Percentiles rank a stretch among this genome's conserved stretches.
Evolutionary conservation across 306 rosid genomes (phyloP).

Genomic region (Cucurbita maxima): DNA sequence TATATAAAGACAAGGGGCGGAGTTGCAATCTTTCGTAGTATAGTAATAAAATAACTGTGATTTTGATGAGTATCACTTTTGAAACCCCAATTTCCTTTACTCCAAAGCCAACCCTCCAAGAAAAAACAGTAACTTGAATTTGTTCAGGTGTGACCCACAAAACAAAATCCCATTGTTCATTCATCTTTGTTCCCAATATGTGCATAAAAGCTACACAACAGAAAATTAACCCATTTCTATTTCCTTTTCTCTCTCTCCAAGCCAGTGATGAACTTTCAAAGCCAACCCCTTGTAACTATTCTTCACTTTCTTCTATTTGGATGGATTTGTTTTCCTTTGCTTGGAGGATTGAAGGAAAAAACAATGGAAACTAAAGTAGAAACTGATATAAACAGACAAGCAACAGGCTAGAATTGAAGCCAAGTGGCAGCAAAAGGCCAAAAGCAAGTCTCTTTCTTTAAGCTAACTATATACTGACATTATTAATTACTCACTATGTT

Average conservation of each 20-base stretch:
- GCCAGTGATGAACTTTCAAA: neutral
- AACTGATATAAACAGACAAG: neutral
- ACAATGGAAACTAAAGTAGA: neutral
- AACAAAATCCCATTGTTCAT: neutral
- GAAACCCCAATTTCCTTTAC: neutral
- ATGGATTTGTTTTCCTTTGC: neutral
- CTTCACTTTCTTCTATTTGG: constrained; percentile 1
- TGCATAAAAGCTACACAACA: neutral
- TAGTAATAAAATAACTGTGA: neutral
- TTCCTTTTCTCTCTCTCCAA: neutral
- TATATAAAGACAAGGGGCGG: neutral
- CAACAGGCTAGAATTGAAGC: neutral
- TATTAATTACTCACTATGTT: neutral
- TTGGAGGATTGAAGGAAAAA: neutral
- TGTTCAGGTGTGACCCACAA: neutral
- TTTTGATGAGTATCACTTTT: neutral
- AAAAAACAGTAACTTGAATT: neutral
- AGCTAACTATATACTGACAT: neutral
- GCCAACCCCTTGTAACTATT: neutral
- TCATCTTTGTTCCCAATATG: neutral
- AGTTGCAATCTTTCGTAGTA: neutral
- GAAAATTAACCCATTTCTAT: neutral
- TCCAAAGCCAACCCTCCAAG: neutral
- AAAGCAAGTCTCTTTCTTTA: neutral
- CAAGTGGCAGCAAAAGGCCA: neutral